These are phyloP conservation scores for Plenodomus lindquistii DNA, from an alignment of 2,329 filamentous ascomycete genomes.

Conservation along the genomic window DNA sequence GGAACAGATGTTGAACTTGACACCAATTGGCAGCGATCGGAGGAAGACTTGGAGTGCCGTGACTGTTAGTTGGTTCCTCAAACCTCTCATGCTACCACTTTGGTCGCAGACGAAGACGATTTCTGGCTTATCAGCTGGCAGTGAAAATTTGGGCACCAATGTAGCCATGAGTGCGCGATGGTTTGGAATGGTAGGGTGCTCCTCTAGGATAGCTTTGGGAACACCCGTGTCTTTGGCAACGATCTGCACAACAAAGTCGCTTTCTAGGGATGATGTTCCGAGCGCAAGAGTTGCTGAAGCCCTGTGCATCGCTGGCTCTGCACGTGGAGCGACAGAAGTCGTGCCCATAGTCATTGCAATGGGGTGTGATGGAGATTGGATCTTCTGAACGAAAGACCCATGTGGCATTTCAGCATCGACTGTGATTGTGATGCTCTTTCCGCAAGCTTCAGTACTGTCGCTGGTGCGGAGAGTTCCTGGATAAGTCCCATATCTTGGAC, in stretches of 20 bases:
- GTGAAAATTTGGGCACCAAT: constrained; percentile 69
- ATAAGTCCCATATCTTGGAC: constrained; percentile 65
- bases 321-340: constrained; percentile 52
- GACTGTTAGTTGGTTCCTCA: constrained; percentile 58
- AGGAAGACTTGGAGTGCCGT: constrained; percentile 65
- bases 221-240: constrained; percentile 62
- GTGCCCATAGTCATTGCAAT: constrained; percentile 68
- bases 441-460: constrained; percentile 8
- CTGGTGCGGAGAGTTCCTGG: constrained; percentile 42
- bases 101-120: constrained; percentile 75
- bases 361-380: constrained; percentile 70
- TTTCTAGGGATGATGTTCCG: constrained; percentile 57
- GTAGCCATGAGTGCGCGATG: constrained; percentile 72
- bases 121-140: constrained; percentile 61
- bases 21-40: constrained; percentile 65
- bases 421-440: constrained; percentile 56
- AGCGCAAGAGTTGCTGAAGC: constrained; percentile 66
- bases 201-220: constrained; percentile 69
- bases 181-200: constrained; percentile 62
- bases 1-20: constrained; percentile 72
- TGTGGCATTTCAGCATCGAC: constrained; percentile 64
- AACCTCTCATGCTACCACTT: constrained; percentile 65
- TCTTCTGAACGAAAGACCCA: constrained; percentile 60
- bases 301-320: constrained; percentile 58
- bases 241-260: constrained; percentile 70